phyloP scores from a whole-genome alignment of 2,329 filamentous ascomycete genomes.

The Xylariaceae sp. region DNA sequence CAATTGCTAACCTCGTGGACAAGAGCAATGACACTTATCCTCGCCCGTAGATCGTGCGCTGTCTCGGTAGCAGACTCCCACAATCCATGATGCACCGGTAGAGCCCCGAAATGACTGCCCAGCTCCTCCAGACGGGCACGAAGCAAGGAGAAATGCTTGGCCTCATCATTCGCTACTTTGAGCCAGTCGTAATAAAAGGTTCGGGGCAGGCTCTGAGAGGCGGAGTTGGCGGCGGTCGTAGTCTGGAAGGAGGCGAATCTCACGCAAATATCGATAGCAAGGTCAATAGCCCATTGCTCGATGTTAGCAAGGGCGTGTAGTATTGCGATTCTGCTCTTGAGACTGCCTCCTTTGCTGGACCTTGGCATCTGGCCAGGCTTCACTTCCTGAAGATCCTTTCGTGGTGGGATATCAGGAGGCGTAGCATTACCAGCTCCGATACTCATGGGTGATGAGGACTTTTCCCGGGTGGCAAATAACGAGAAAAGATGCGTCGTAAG shows the following conservation, averaged over 20 bases:
- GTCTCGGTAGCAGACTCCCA: constrained; percentile 41
- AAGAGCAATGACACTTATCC: constrained; percentile 43
- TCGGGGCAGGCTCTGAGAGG: constrained; percentile 34
- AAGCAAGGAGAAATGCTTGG: constrained; percentile 43
- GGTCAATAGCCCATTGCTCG: constrained; percentile 43
- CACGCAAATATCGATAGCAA: constrained; percentile 43
- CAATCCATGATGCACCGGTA: constrained; percentile 41
- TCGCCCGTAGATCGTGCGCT: constrained; percentile 38
- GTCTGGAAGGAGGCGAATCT: constrained; percentile 41
- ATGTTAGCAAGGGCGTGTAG: constrained; percentile 44
- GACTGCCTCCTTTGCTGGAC: constrained; percentile 36
- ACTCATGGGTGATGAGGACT: constrained; percentile 36
- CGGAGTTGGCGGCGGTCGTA: constrained; percentile 15
- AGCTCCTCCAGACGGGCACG: constrained; percentile 40
- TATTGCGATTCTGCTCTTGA: constrained; percentile 42
- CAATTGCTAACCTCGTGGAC: constrained; percentile 34
- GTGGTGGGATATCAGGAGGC: constrained; percentile 37
- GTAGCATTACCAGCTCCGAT: constrained; percentile 34
- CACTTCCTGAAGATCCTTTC: constrained; percentile 36
- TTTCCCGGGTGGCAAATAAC: constrained; percentile 36
- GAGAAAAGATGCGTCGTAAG: constrained; percentile 40
- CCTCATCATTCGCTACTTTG: constrained; percentile 43
- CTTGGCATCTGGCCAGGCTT: constrained; percentile 37
- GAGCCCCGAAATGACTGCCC: constrained; percentile 39
- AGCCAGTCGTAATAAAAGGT: constrained; percentile 44